These are phyloP conservation scores for Beauveria sp. DNA, from an alignment of 2,329 filamentous ascomycete genomes.

Conservation along the genomic window DNA sequence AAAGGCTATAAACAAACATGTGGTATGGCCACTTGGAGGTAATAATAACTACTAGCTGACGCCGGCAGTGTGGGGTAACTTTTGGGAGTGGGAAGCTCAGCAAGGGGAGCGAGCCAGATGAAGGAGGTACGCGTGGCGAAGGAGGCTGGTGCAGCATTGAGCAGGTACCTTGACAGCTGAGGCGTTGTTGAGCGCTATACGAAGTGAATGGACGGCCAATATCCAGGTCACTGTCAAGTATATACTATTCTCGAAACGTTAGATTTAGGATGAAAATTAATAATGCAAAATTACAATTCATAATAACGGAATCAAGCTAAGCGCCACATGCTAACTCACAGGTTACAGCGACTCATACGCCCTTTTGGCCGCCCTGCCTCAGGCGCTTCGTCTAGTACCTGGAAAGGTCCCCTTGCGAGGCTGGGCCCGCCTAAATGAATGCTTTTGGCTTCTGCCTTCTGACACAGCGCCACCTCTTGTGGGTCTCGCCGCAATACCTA, in stretches of 20 bases:
- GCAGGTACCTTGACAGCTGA: neutral
- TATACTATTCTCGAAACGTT: no score
- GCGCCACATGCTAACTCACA: neutral
- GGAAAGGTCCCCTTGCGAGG: neutral
- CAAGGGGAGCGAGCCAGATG: neutral
- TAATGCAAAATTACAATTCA: no score
- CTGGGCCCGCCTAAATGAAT: no score
- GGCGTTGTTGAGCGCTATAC: neutral
- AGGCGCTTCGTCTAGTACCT: neutral
- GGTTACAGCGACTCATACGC: neutral
- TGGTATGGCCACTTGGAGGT: conserved; percentile 7
- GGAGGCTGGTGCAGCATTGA: neutral
- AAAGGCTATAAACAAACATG: conserved; percentile 1
- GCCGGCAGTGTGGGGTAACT: conserved; percentile 6
- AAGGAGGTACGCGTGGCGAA: conserved; percentile 2
- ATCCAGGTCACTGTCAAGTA: no score
- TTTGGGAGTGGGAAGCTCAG: neutral
- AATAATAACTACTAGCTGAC: neutral
- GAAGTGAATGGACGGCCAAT: neutral
- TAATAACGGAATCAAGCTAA: no score
- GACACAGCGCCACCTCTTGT: conserved; percentile 8
- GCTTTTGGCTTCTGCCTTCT: neutral
- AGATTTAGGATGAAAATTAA: no score
- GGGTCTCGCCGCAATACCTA: conserved; percentile 8
- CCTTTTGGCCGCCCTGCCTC: neutral